Base-by-base conservation (phyloP, 1,284 basidiomycete species). In the Ustilago bromivora region DNA sequence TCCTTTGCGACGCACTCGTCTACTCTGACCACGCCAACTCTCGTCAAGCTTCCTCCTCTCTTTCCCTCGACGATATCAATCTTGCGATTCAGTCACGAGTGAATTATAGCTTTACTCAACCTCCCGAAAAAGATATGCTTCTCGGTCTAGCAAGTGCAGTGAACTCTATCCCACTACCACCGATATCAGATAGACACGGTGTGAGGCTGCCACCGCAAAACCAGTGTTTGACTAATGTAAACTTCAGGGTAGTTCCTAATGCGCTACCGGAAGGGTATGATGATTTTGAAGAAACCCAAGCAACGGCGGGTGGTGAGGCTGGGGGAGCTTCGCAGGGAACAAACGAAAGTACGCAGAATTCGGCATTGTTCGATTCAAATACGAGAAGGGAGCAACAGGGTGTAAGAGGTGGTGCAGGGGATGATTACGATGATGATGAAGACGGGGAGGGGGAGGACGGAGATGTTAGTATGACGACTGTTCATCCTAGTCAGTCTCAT, bases 131-230 rank as follows among this genome's bases (percentile, higher is more conserved):
- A 87, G 97, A 98, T 90, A 95, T 97, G 87, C 90, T 94, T 11
- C 90, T 94, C 43, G 92, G 93, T 8, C 89, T 98, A 32, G 95
- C 97, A 1, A 91, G 94, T 5, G 93, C 95, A 85, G 92, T 96
- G 52, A 99, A 99, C 87, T 90, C 93, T 0, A 89, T 91, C 35
- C 94, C 96, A 0, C 90, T 99, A 4, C 96, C 96, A 3, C 88
- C 94, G 3, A 92, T 98, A 11, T 93, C 93, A n/a, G 96, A 98
- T 88, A 92, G 95, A 1, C 98, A 97, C 87, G 96, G 96, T 40
- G 91, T 98, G 55, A 92, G 95, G 23, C 88, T 98, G 23, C 96
- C 96, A 0, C 92, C 93, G 3, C 84, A 91, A 12, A 88, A 91
- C 32, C 94, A 98, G 47, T 93, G 94, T 64, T 89, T 99, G 41